Evolutionary conservation across 2,329 filamentous ascomycete species (phyloP).

Genomic region (Botrytis fragariae): DNA sequence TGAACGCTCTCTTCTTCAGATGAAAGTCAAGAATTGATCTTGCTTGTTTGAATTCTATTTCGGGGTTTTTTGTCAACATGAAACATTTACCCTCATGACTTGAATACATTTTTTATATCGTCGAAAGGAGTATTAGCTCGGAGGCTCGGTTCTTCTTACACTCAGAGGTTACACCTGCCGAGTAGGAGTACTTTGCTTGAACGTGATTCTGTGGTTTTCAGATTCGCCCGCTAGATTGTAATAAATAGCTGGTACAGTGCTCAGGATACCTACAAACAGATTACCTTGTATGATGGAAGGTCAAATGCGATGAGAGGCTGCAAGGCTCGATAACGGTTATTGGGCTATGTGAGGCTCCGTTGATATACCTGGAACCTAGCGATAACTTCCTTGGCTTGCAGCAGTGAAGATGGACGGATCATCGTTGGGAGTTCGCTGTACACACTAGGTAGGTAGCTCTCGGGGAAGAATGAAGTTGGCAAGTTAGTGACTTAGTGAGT

Average conservation of each 20-base stretch:
- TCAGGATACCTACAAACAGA: neutral
- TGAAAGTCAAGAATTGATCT: neutral
- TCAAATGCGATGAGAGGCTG: neutral
- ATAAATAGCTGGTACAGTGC: neutral
- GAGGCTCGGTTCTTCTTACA: neutral
- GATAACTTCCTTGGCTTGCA: neutral
- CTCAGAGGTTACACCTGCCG: neutral
- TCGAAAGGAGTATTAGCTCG: neutral
- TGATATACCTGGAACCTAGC: neutral
- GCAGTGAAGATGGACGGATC: neutral
- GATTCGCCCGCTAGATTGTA: neutral
- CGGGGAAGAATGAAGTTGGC: neutral
- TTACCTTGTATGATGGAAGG: neutral
- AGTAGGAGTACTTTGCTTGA: neutral
- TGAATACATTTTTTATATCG: neutral
- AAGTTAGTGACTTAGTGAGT: no score
- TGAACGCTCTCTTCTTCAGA: neutral
- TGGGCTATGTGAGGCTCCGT: constrained; percentile 1
- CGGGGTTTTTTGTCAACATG: neutral
- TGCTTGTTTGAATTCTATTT: neutral
- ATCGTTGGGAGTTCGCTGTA: neutral
- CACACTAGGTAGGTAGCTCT: neutral
- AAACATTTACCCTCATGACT: neutral
- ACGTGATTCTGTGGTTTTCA: neutral
- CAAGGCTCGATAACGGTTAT: neutral